Conservation (phyloP, 2,329 filamentous ascomycete species). For the Talaromyces pinophilus region DNA sequence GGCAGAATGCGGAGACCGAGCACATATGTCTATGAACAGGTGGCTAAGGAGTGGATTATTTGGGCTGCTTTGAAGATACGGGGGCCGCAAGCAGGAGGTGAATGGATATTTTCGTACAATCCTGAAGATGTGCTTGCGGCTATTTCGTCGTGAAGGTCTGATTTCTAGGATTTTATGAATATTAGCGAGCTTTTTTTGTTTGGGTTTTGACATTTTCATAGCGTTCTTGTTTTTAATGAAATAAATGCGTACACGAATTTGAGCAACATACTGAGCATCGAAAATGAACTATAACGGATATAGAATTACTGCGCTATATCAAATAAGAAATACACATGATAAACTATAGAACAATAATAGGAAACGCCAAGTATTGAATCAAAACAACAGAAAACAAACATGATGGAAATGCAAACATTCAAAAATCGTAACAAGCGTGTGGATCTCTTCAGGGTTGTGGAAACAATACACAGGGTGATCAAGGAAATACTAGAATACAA, state of each 20-base stretch:
- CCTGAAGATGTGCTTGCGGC: neutral
- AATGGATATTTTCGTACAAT: neutral
- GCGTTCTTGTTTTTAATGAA: neutral
- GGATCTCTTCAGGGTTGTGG: neutral
- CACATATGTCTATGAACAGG: neutral
- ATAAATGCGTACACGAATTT: neutral
- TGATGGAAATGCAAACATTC: conserved; percentile 10
- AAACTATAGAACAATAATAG: neutral
- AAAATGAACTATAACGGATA: neutral
- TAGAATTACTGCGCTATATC: conserved; percentile 13
- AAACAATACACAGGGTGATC: neutral
- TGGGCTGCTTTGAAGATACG: neutral
- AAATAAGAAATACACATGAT: conserved; percentile 13
- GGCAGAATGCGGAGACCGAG: neutral
- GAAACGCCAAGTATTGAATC: conserved; percentile 10
- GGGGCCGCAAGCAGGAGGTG: neutral
- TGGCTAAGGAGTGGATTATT: neutral
- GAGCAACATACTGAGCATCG: neutral
- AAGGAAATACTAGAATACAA: conserved; percentile 11
- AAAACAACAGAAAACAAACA: conserved; percentile 1
- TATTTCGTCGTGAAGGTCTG: neutral
- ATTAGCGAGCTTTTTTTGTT: neutral
- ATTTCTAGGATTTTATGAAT: neutral
- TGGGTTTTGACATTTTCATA: neutral
- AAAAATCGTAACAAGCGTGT: conserved; percentile 20